Percentiles rank a stretch among this genome's conserved stretches.
These are phyloP conservation scores for Pterocarpus macrocarpus DNA, from an alignment of 306 rosid species.

Conservation along the genomic window DNA sequence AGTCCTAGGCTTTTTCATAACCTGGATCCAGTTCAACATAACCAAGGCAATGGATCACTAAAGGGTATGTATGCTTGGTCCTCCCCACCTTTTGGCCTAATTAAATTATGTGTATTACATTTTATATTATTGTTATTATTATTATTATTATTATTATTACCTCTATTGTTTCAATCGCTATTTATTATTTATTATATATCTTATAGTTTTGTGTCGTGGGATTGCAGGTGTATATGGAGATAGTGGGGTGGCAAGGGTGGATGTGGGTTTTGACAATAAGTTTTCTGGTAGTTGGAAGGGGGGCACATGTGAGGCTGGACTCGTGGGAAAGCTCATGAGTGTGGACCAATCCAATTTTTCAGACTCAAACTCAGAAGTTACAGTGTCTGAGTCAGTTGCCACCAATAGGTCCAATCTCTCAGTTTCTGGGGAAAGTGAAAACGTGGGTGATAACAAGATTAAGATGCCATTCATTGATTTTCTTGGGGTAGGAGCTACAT, in stretches of 20 bases:
- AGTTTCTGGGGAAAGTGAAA: conserved; percentile 56
- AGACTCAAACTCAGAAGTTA: conserved; percentile 78
- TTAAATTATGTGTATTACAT: not conserved
- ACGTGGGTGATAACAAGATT: conserved; percentile 37
- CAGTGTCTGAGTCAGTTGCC: conserved; percentile 76
- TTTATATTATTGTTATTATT: not conserved
- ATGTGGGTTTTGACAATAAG: conserved; percentile 43
- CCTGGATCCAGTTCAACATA: conserved; percentile 32
- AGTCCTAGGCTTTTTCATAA: conserved; percentile 34
- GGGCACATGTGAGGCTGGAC: conserved; percentile 21
- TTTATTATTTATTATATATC: not conserved
- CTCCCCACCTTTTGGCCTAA: not conserved
- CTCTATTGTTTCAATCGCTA: not conserved
- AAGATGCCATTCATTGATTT: conserved; percentile 81
- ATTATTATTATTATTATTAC: not conserved
- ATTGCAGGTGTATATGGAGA: conserved; percentile 51
- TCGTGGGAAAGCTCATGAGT: conserved; percentile 30
- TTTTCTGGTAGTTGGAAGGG: conserved; percentile 39
- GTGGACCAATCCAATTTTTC: conserved; percentile 69
- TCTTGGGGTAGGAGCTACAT: conserved; percentile 85
- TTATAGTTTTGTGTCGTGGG: conserved; percentile 22
- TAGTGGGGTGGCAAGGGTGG: conserved; percentile 16
- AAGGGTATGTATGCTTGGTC: conserved; percentile 47
- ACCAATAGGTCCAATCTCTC: conserved; percentile 60
- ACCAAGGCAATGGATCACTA: conserved; percentile 43